These are phyloP conservation scores for Serendipita sp. DNA, from an alignment of 768 basidiomycete genomes.

Conservation along the genomic window DNA sequence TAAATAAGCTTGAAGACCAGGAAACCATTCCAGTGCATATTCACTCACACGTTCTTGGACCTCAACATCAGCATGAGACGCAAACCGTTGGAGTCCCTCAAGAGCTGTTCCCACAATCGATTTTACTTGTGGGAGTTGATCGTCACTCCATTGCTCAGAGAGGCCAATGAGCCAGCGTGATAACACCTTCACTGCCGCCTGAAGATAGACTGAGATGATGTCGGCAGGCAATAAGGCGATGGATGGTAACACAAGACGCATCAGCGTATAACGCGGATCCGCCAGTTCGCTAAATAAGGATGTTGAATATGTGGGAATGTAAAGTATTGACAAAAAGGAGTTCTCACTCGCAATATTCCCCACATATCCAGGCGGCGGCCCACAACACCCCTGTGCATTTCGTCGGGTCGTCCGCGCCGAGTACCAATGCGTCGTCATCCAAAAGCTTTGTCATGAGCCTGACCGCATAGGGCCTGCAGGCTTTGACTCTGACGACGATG, in stretches of 20 bases:
- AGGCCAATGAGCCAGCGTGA: slow-evolving; percentile 67
- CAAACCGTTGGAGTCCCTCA: slow-evolving; percentile 41
- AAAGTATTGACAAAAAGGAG: background rate
- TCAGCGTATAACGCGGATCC: slow-evolving; percentile 58
- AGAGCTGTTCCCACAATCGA: slow-evolving; percentile 46
- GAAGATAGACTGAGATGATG: slow-evolving; percentile 63
- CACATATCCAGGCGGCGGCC: slow-evolving; percentile 94
- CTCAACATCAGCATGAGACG: slow-evolving; percentile 55
- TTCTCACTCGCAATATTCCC: slow-evolving; percentile 79
- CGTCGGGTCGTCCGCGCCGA: slow-evolving; percentile 13
- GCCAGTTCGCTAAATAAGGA: slow-evolving; percentile 45
- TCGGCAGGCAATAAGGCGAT: slow-evolving; percentile 38
- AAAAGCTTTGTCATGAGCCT: slow-evolving; percentile 69
- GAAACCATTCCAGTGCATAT: background rate
- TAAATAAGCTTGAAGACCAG: slow-evolving; percentile 1
- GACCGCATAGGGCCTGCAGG: slow-evolving; percentile 62
- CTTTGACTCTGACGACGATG: slow-evolving; percentile 65
- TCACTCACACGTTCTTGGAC: slow-evolving; percentile 75
- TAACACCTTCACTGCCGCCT: slow-evolving; percentile 73
- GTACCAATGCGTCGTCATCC: slow-evolving; percentile 57
- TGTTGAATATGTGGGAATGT: background rate
- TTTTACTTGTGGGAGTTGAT: slow-evolving; percentile 48
- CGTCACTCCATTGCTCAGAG: slow-evolving; percentile 62
- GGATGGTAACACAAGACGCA: slow-evolving; percentile 48
- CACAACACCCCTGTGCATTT: slow-evolving; percentile 68